Base-by-base conservation (phyloP, 2,329 filamentous ascomycete genomes). In the Hymenoscyphus salicellus region DNA sequence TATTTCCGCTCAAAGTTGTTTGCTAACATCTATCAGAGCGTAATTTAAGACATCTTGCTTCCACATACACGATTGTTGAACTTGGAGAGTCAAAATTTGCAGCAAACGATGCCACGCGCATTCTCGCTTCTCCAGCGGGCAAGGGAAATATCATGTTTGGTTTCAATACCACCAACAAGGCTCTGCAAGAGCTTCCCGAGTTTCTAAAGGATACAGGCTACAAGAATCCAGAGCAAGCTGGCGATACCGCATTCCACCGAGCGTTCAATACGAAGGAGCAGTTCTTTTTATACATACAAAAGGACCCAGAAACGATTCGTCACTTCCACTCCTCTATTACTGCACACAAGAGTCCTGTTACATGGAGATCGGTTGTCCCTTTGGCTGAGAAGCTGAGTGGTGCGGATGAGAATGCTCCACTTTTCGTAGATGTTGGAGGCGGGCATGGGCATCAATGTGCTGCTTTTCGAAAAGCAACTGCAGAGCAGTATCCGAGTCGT, bases 391-490 rank as follows among this genome's bases (percentile, higher is more conserved):
- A 20, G 14, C 4, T 26, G 11, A 23, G 38, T 43, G 59, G 26
- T n/a, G 43, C 43, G n/a, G 59, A 61, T 26, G 6, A 36, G 14
- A 52, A 60, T 49, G 26, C 23, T n/a, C 57, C 61, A 4, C 17
- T 63, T n/a, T 59, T 59, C 59, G 56, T 63, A 4, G 26, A 63
- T 38, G 30, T 63, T 38, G 55, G 61, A 30, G 61, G 61, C 8
- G 55, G 61, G 1, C 17, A n/a, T 49, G 58, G 58, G 30, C 33
- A 49, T 33, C 58, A 60, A 17, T 38, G 16, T 23, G 38, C 36
- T 32, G 36, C 32, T 5, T 63, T 63, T 90, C 49, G 26, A 26
- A 90, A 43, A 2, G 36, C 28, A 43, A 26, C 14, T 4, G 2
- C 6, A 10, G 16, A 26, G 20, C 11, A 43, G 2, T 20, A 5